A percentile compares a stretch with the other conserved stretches of the same genome.
phyloP scores from a whole-genome alignment of 2,329 filamentous ascomycete species.

The Fonsecaea erecta region DNA sequence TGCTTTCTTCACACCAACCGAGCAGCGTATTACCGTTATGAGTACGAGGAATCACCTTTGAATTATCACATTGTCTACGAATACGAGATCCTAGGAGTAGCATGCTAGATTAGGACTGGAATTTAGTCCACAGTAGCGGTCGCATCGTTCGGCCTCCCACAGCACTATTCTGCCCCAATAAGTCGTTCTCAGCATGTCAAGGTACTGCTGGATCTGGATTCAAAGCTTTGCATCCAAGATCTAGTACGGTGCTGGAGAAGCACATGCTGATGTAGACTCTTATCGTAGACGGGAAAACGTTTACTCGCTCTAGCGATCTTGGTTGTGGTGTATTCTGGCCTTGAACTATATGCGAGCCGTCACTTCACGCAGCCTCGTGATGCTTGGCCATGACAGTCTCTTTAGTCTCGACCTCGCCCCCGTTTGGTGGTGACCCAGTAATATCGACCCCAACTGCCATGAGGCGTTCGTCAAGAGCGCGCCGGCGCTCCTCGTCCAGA shows the following conservation, averaged over 20 bases:
- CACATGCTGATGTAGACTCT: neutral
- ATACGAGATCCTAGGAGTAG: too few species aligned
- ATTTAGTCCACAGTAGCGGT: too few species aligned
- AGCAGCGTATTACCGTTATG: too few species aligned
- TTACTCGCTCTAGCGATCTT: neutral
- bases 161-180: too few species aligned
- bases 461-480: slow-evolving; percentile 23
- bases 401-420: slow-evolving; percentile 14
- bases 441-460: slow-evolving; percentile 25
- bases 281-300: neutral
- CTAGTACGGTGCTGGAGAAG: neutral
- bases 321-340: neutral
- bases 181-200: neutral
- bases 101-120: too few species aligned
- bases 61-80: too few species aligned
- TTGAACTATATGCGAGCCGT: slow-evolving; percentile 1
- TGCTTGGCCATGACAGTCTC: slow-evolving; percentile 11
- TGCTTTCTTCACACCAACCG: neutral
- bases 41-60: too few species aligned
- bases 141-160: too few species aligned
- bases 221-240: neutral
- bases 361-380: slow-evolving; percentile 18
- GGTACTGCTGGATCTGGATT: neutral
- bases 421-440: slow-evolving; percentile 12
- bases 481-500: slow-evolving; percentile 25